Evolutionary conservation across 371 early-diverging fungal genomes (phyloP), one percentile per base, ranked within the genome.

Genomic region (Paraphysoderma sedebokerense): DNA sequence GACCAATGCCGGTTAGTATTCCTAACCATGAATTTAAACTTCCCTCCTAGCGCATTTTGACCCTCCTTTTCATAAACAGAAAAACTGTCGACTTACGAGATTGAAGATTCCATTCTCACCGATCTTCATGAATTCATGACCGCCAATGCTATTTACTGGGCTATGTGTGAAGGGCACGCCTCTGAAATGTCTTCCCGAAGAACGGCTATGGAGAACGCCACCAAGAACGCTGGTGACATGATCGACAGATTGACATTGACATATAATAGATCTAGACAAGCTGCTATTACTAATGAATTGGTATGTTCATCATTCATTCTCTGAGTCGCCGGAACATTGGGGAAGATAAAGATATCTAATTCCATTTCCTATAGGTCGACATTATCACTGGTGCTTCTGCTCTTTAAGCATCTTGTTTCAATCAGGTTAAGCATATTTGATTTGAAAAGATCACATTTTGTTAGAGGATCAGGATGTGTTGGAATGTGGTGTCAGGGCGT

Each of bases 181-280:
- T 71, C 91, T 41, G 98, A 97, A 68, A 86, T 93, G 85, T 78
- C 87, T 38, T 87, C 98, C 59, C 88, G 86, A 81, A 83, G 95
- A 58, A 78, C 85, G 58, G 95, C 98, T 64, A 97, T 93, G 98
- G 98, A 97, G 78, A 97, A 97, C 70, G 96, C 96, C 45, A 95
- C 95, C 67, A 91, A 92, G 82, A 97, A 97, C 71, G 98, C 96
- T 50, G 88, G 85, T 63, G 74, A 73, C 31, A 71, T 75, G 60
- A 70, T 67, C 60, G 60, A 56, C 56, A 60, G 48, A 24, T 58
- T 70, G 28, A 84, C 84, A 40, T 68, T 93, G 62, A 76, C 76
- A 47, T 93, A 79, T 76, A 92, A 93, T 77, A 83, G 92, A 60
- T 80, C 84, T 70, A 87, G 95, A 68, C 95, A 93, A 66, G 90